phyloP scores from a whole-genome alignment of 176 grass and related monocot genomes.

The Musa beccarii region DNA sequence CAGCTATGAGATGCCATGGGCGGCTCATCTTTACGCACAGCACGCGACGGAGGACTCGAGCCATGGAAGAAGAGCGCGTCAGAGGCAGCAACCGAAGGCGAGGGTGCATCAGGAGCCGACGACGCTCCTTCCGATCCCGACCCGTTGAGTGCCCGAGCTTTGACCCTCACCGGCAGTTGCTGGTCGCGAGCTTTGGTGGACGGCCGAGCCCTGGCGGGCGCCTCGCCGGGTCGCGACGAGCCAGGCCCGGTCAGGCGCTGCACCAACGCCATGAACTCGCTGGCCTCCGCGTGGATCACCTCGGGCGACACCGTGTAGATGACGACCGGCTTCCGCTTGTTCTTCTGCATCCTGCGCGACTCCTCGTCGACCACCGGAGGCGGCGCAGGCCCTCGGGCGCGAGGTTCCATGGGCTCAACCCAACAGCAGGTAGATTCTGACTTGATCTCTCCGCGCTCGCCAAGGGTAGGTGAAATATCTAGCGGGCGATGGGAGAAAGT shows the following conservation, averaged over 20 bases:
- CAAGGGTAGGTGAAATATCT: background rate
- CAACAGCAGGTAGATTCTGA: no score
- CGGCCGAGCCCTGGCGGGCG: background rate
- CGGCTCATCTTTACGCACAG: background rate
- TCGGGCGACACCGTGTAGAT: background rate
- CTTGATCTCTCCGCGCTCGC: no score
- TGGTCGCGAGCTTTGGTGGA: background rate
- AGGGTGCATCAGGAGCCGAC: background rate
- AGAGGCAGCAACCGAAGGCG: background rate
- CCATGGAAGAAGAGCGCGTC: background rate
- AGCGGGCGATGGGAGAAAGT: background rate
- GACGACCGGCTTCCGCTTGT: slow-evolving; percentile 1
- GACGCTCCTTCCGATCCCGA: background rate
- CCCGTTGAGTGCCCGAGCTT: no score
- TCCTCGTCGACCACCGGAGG: background rate
- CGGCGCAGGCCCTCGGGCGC: background rate
- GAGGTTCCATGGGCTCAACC: background rate
- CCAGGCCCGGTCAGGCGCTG: background rate
- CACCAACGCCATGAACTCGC: background rate
- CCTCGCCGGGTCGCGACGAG: background rate
- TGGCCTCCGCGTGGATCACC: background rate
- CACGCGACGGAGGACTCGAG: background rate
- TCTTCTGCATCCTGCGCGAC: background rate
- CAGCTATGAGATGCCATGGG: background rate
- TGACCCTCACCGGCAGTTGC: background rate